A percentile compares a stretch with the other conserved stretches of the same genome.
Conservation (phyloP, 2,329 filamentous ascomycete genomes). For the Sarocladiaceae sp. region DNA sequence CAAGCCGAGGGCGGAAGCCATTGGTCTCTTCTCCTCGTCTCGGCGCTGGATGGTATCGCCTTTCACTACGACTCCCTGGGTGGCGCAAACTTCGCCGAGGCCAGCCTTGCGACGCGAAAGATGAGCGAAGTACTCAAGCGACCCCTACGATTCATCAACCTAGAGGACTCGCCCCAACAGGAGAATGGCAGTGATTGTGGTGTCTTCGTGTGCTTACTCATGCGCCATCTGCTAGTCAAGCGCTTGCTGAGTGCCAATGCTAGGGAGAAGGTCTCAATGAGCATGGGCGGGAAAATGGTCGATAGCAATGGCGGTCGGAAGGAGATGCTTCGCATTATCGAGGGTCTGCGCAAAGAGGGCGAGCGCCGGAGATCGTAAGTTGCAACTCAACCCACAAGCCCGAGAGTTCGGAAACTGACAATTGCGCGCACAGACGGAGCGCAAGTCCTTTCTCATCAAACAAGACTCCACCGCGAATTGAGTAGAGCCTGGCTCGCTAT, state of each 20-base stretch:
- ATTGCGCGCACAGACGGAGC: slow-evolving; percentile 24
- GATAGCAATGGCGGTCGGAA: slow-evolving; percentile 78
- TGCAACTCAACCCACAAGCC: background rate
- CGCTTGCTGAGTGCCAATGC: slow-evolving; percentile 74
- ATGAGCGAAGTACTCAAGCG: slow-evolving; percentile 64
- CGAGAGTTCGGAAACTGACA: background rate
- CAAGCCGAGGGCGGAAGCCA: slow-evolving; percentile 87
- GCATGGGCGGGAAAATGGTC: slow-evolving; percentile 78
- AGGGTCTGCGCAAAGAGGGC: slow-evolving; percentile 80
- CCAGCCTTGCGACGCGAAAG: slow-evolving; percentile 63
- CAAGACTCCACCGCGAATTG: slow-evolving; percentile 40
- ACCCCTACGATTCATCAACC: slow-evolving; percentile 69
- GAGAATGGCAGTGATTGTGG: slow-evolving; percentile 92
- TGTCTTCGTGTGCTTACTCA: slow-evolving; percentile 91
- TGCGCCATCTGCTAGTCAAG: slow-evolving; percentile 89
- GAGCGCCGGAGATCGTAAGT: slow-evolving; percentile 78
- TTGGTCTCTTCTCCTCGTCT: slow-evolving; percentile 91
- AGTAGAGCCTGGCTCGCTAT: slow-evolving; percentile 23
- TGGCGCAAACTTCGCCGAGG: slow-evolving; percentile 71
- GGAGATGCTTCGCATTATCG: slow-evolving; percentile 88
- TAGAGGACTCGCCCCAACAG: slow-evolving; percentile 85
- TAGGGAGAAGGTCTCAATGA: slow-evolving; percentile 89
- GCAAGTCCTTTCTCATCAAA: slow-evolving; percentile 30
- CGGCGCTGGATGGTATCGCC: slow-evolving; percentile 79
- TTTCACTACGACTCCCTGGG: slow-evolving; percentile 95